These are phyloP conservation scores for Vitis hybrid DNA, from an alignment of 177 flowering plant species.

Conservation along the genomic window DNA sequence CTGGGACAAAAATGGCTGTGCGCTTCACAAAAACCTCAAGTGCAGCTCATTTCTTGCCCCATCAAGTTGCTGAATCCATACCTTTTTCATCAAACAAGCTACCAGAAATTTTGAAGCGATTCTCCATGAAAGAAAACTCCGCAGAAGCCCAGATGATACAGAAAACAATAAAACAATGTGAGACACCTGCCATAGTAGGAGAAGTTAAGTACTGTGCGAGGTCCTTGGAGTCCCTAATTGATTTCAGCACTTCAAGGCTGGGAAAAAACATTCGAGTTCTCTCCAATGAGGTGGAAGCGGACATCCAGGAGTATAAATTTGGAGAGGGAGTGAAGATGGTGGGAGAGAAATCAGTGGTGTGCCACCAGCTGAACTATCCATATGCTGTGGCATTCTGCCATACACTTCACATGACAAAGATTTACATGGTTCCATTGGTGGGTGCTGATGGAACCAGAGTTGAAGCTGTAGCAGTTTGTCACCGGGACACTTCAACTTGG, in stretches of 20 bases:
- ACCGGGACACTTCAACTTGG: slow-evolving; percentile 45
- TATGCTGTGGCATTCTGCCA: slow-evolving; percentile 56
- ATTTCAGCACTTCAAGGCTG: slow-evolving; percentile 36
- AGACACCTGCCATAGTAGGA: slow-evolving; percentile 27
- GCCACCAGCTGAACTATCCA: slow-evolving; percentile 46
- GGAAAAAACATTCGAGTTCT: slow-evolving; percentile 30
- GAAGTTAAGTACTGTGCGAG: slow-evolving; percentile 57
- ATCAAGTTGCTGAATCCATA: slow-evolving; percentile 21
- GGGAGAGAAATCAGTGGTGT: slow-evolving; percentile 31
- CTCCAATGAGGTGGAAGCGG: slow-evolving; percentile 29
- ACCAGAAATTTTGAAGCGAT: slow-evolving; percentile 21
- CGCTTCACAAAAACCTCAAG: slow-evolving; percentile 33
- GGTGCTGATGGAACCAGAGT: slow-evolving; percentile 40
- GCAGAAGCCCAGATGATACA: slow-evolving; percentile 29
- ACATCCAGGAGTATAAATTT: slow-evolving; percentile 30
- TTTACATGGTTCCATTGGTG: slow-evolving; percentile 33
- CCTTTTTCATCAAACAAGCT: slow-evolving; percentile 38
- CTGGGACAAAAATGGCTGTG: slow-evolving; percentile 36
- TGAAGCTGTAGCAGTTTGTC: slow-evolving; percentile 45
- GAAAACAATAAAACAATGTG: slow-evolving; percentile 43
- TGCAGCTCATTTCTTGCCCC: slow-evolving; percentile 34
- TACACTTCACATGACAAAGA: slow-evolving; percentile 22
- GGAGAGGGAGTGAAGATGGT: slow-evolving; percentile 20
- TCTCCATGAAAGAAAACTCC: slow-evolving; percentile 25
- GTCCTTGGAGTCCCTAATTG: slow-evolving; percentile 56